These are phyloP conservation scores for Blumeria graminis DNA, from an alignment of 2,329 filamentous ascomycete species.

Conservation along the genomic window DNA sequence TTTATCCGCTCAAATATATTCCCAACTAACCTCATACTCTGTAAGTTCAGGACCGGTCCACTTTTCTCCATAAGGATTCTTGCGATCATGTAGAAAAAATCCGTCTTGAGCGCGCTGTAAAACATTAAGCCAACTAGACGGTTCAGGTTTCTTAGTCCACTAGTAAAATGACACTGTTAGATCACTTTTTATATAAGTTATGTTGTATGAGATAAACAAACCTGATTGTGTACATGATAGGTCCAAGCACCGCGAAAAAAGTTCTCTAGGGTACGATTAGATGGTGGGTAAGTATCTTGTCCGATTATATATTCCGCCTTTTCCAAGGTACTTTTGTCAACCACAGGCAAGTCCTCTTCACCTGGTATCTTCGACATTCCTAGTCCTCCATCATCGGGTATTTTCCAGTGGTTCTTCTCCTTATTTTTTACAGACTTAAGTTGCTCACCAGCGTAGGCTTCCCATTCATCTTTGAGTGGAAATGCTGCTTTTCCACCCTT, in stretches of 20 bases:
- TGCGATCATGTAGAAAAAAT: conserved; percentile 24
- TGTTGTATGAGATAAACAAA: conserved; percentile 7
- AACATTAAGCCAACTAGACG: conserved; percentile 28
- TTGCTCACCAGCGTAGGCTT: conserved; percentile 23
- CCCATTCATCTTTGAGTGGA: conserved; percentile 26
- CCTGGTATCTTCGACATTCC: conserved; percentile 6
- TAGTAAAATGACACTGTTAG: conserved; percentile 9
- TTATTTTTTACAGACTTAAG: conserved; percentile 15
- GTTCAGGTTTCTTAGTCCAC: conserved; percentile 31
- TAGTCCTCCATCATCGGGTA: conserved; percentile 4
- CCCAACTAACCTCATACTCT: conserved; percentile 25
- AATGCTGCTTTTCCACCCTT: conserved; percentile 20
- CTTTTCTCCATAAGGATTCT: conserved; percentile 27
- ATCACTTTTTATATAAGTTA: background rate
- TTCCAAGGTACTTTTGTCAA: conserved; percentile 10
- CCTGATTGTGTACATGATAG: conserved; percentile 33
- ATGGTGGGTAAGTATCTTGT: conserved; percentile 28
- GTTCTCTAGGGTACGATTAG: conserved; percentile 28
- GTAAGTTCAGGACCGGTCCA: conserved; percentile 24
- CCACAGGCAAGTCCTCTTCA: conserved; percentile 3
- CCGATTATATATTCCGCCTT: conserved; percentile 22
- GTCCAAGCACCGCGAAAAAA: conserved; percentile 32
- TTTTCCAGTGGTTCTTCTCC: conserved; percentile 4
- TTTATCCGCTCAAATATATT: conserved; percentile 19
- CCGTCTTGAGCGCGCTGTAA: conserved; percentile 28